Evolutionary conservation across 768 basidiomycete species (phyloP).

Genomic region (Termitomyces sp.): DNA sequence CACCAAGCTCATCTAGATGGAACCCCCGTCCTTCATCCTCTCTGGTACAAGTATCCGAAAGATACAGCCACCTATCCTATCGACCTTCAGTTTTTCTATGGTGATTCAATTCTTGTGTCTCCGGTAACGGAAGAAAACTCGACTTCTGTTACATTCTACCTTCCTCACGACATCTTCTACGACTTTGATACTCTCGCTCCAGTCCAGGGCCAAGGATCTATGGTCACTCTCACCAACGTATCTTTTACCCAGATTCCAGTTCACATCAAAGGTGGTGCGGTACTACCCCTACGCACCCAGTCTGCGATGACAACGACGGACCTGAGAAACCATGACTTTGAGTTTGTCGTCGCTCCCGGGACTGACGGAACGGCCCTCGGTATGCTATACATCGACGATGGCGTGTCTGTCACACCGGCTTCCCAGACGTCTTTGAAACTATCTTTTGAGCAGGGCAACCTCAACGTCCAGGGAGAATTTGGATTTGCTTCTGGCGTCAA

Average conservation of each 20-base stretch:
- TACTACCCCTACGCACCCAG: conserved; percentile 50
- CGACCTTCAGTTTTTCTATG: conserved; percentile 68
- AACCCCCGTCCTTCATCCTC: conserved; percentile 58
- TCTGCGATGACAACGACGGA: conserved; percentile 57
- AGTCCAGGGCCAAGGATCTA: conserved; percentile 41
- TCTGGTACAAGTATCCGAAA: conserved; percentile 64
- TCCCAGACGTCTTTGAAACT: conserved; percentile 27
- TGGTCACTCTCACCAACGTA: conserved; percentile 39
- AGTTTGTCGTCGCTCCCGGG: conserved; percentile 57
- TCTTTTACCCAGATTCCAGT: conserved; percentile 55
- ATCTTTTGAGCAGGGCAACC: conserved; percentile 20
- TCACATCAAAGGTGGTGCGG: conserved; percentile 52
- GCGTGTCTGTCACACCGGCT: conserved; percentile 39
- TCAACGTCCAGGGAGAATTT: conserved; percentile 32
- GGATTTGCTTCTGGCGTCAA: conserved; percentile 32
- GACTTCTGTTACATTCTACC: conserved; percentile 54
- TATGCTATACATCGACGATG: conserved; percentile 58
- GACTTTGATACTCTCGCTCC: conserved; percentile 48
- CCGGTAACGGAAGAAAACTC: conserved; percentile 59
- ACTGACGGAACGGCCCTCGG: conserved; percentile 47
- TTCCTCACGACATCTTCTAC: conserved; percentile 62
- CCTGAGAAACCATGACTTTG: conserved; percentile 50
- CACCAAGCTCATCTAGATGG: conserved; percentile 52
- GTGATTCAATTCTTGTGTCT: conserved; percentile 60
- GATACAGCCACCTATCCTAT: conserved; percentile 53